These are phyloP conservation scores for Nematocida ausubeli DNA, from an alignment of 371 early-diverging fungal genomes.

Conservation along the genomic window DNA sequence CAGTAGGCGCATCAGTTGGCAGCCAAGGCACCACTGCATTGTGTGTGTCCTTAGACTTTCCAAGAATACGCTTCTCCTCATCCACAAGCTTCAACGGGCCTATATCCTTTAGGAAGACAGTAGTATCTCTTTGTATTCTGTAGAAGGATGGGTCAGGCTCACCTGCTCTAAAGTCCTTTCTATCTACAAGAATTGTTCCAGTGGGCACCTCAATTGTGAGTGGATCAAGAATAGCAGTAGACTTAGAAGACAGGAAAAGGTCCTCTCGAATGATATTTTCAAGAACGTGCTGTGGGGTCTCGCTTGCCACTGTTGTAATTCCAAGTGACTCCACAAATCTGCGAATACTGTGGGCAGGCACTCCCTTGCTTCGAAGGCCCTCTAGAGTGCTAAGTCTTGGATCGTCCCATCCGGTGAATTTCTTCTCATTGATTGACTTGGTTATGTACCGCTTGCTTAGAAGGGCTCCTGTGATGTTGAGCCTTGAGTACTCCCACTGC, in stretches of 20 bases:
- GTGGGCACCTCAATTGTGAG: neutral
- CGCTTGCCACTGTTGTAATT: conserved; percentile 79
- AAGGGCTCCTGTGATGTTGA: conserved; percentile 87
- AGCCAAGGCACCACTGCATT: conserved; percentile 36
- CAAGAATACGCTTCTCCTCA: neutral
- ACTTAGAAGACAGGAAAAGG: conserved; percentile 27
- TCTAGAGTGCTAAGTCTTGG: conserved; percentile 92
- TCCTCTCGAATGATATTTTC: conserved; percentile 84
- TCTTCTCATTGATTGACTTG: conserved; percentile 75
- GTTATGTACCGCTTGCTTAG: conserved; percentile 93
- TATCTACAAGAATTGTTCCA: conserved; percentile 17
- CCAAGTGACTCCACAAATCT: conserved; percentile 87
- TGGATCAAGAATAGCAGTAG: conserved; percentile 19
- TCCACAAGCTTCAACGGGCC: conserved; percentile 26
- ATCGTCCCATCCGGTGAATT: conserved; percentile 89
- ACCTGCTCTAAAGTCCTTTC: conserved; percentile 34
- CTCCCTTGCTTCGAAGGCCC: conserved; percentile 90
- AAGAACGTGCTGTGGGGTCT: conserved; percentile 81
- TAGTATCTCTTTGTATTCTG: conserved; percentile 17
- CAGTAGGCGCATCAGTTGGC: neutral
- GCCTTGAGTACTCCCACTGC: conserved; percentile 97
- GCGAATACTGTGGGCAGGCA: conserved; percentile 95
- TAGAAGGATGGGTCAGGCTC: conserved; percentile 2
- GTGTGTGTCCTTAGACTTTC: conserved; percentile 2
- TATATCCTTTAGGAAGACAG: conserved; percentile 36